Evolutionary conservation across 257 asterid genomes (phyloP).

Genomic region (Ophiorrhiza pumila): DNA sequence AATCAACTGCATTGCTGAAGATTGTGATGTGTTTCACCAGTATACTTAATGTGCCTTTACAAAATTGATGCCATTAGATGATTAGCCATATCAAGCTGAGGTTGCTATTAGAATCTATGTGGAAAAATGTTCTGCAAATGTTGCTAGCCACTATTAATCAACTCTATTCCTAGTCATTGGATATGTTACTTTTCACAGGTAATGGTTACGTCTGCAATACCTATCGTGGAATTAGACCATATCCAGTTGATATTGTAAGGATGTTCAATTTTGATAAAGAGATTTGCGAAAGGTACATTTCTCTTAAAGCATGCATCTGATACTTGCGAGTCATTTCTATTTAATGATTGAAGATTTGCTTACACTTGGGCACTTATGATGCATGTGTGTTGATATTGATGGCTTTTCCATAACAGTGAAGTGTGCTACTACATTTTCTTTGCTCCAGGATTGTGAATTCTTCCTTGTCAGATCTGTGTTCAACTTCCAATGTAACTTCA

Average conservation of each 20-base stretch:
- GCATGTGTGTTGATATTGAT: neutral
- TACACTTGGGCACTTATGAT: neutral
- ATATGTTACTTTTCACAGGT: conserved; percentile 42
- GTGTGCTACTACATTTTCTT: conserved; percentile 16
- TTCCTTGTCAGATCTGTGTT: conserved; percentile 47
- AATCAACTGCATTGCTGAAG: neutral
- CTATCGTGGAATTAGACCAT: conserved; percentile 49
- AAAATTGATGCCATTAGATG: neutral
- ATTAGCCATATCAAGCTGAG: neutral
- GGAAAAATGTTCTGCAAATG: neutral
- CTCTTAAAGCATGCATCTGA: neutral
- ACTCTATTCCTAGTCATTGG: neutral
- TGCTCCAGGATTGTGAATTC: conserved; percentile 65
- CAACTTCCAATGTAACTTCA: conserved; percentile 34
- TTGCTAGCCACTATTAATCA: neutral
- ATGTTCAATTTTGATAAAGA: conserved; percentile 86
- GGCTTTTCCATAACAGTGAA: neutral
- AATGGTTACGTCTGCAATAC: conserved; percentile 89
- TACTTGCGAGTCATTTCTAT: neutral
- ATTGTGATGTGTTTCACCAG: neutral
- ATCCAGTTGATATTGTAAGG: conserved; percentile 59
- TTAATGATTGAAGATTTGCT: neutral
- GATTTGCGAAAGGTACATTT: conserved; percentile 65
- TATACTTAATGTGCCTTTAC: neutral
- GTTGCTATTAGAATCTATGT: neutral